Evolutionary conservation across 768 basidiomycete species (phyloP).

Genomic region (Rhizopogon vesiculosus): DNA sequence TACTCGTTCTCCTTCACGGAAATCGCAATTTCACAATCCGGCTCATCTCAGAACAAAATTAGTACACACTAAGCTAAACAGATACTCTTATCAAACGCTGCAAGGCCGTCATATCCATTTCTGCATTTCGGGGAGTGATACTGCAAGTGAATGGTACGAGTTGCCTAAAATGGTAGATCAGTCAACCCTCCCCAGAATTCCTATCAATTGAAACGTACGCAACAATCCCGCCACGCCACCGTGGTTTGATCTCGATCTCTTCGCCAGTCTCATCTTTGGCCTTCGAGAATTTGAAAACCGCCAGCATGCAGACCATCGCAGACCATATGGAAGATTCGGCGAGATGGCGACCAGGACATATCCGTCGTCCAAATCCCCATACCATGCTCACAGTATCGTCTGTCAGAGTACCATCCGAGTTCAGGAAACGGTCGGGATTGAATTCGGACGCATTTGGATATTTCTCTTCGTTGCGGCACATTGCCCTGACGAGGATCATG

Average conservation of each 20-base stretch:
- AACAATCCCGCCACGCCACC: background rate
- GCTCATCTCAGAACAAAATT: too few species aligned
- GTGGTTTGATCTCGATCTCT: constrained; percentile 1
- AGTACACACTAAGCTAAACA: background rate
- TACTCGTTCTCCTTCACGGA: too few species aligned
- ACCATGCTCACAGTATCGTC: background rate
- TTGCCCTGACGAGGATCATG: too few species aligned
- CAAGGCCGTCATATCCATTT: background rate
- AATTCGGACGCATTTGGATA: constrained; percentile 14
- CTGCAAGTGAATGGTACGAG: constrained; percentile 11
- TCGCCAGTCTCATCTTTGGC: constrained; percentile 2
- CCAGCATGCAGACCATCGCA: constrained; percentile 1
- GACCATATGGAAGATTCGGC: constrained; percentile 29
- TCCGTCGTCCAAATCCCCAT: constrained; percentile 34
- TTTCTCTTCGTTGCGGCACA: too few species aligned
- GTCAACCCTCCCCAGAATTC: background rate
- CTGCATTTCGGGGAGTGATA: constrained; percentile 2
- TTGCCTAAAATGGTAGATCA: background rate
- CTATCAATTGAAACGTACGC: constrained; percentile 6
- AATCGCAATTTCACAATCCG: too few species aligned
- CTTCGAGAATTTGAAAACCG: constrained; percentile 4
- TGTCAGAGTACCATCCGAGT: background rate
- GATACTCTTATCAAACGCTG: background rate
- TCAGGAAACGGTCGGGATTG: constrained; percentile 30
- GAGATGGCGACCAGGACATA: constrained; percentile 34